Conservation (phyloP, 345 rosid species). For the Salix exigua region DNA sequence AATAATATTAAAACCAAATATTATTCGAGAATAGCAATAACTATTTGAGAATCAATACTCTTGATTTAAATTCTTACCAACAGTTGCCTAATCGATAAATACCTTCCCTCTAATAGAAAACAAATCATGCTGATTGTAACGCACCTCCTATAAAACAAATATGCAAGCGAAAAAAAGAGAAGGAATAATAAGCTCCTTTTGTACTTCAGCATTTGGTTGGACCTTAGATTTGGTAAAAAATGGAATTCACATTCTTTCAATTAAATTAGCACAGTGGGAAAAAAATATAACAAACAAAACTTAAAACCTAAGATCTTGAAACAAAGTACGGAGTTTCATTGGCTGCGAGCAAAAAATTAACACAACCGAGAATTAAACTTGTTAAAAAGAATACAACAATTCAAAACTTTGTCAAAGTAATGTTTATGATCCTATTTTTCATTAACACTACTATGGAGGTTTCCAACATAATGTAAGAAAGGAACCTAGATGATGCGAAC, state of each 20-base stretch:
- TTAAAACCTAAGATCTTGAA: not conserved
- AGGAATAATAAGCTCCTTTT: not conserved
- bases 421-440: not conserved
- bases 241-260: not conserved
- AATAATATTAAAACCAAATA: not conserved
- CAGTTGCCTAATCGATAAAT: conserved; percentile 78
- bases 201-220: not conserved
- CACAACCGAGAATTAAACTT: not conserved
- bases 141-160: conserved; percentile 68
- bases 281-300: not conserved
- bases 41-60: conserved; percentile 11
- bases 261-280: not conserved
- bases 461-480: too few relatives aligned
- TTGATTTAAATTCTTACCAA: conserved; percentile 52
- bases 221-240: not conserved
- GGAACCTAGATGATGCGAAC: too few relatives aligned
- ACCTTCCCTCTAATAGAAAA: conserved; percentile 89
- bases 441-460: not conserved
- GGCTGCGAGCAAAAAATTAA: conserved; percentile 40
- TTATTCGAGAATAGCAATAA: not conserved
- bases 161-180: not conserved
- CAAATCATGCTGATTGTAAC: conserved; percentile 90
- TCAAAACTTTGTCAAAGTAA: not conserved
- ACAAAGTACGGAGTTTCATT: conserved; percentile 28
- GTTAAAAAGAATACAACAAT: not conserved